These are phyloP conservation scores for Diaporthe capsici DNA, from an alignment of 2,329 filamentous ascomycete species.

Conservation along the genomic window DNA sequence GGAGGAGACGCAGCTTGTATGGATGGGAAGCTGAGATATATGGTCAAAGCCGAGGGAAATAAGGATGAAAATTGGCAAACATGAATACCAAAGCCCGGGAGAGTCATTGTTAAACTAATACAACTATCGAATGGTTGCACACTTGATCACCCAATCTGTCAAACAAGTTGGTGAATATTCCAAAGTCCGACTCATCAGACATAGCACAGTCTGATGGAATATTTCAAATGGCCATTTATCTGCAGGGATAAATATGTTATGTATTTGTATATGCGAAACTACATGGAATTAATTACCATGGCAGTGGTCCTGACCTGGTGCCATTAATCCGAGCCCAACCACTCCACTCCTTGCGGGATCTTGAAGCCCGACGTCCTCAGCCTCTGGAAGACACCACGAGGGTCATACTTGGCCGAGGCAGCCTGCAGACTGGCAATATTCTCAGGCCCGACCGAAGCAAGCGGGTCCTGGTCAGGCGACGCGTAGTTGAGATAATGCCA, in stretches of 20 bases:
- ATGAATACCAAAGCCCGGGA: no score
- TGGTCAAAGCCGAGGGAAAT: background rate
- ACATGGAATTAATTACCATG: background rate
- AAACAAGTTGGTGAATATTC: no score
- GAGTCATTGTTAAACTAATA: no score
- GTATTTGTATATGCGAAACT: background rate
- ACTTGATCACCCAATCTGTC: no score
- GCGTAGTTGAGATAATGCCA: conserved; percentile 36
- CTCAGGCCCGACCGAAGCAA: conserved; percentile 16
- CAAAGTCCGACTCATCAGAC: no score
- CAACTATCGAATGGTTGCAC: no score
- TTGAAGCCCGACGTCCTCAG: conserved; percentile 28
- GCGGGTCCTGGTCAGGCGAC: conserved; percentile 25
- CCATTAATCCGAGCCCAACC: background rate
- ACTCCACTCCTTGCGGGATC: background rate
- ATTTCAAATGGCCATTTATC: background rate
- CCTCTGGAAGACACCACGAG: conserved; percentile 19
- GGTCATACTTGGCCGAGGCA: conserved; percentile 28
- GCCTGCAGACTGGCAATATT: conserved; percentile 30
- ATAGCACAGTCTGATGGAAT: no score
- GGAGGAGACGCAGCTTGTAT: background rate
- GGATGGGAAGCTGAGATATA: fast-evolving
- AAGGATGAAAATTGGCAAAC: no score
- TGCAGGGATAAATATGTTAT: background rate
- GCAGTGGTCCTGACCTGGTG: background rate